Conservation (phyloP, 306 rosid genomes). For the Boehmeria nivea region DNA sequence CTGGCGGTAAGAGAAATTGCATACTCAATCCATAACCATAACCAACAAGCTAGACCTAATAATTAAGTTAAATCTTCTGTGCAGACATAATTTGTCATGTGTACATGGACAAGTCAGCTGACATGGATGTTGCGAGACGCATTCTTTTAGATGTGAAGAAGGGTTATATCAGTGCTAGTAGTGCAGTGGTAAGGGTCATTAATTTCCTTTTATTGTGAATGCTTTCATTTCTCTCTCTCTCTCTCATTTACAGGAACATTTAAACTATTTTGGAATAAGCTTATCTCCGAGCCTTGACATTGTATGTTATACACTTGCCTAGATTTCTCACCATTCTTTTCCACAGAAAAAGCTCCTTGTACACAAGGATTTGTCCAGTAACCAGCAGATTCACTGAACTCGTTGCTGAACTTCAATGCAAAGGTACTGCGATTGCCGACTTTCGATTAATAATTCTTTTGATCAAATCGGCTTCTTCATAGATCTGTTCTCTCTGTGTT, state of each 20-base stretch:
- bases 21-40: not conserved
- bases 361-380: slow-evolving; percentile 55
- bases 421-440: slow-evolving; percentile 39
- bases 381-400: slow-evolving; percentile 48
- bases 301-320: too few species aligned
- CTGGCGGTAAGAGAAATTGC: slow-evolving; percentile 51
- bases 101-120: slow-evolving; percentile 71
- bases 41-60: slow-evolving; percentile 14
- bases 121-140: slow-evolving; percentile 66
- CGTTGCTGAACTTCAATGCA: slow-evolving; percentile 46
- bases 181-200: slow-evolving; percentile 56
- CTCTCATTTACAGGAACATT: too few species aligned
- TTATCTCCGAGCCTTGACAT: slow-evolving; percentile 10
- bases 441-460: not conserved
- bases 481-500: too few species aligned
- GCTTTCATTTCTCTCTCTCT: not conserved
- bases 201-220: slow-evolving; percentile 2
- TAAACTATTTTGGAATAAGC: too few species aligned
- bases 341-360: slow-evolving; percentile 82
- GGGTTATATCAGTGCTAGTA: slow-evolving; percentile 81
- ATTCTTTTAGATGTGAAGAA: slow-evolving; percentile 72
- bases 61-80: slow-evolving; percentile 19
- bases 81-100: slow-evolving; percentile 89
- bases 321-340: slow-evolving; percentile 17
- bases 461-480: too few species aligned